Evolutionary conservation across 805 yeast species (phyloP).

Genomic region (Candida koratica): DNA sequence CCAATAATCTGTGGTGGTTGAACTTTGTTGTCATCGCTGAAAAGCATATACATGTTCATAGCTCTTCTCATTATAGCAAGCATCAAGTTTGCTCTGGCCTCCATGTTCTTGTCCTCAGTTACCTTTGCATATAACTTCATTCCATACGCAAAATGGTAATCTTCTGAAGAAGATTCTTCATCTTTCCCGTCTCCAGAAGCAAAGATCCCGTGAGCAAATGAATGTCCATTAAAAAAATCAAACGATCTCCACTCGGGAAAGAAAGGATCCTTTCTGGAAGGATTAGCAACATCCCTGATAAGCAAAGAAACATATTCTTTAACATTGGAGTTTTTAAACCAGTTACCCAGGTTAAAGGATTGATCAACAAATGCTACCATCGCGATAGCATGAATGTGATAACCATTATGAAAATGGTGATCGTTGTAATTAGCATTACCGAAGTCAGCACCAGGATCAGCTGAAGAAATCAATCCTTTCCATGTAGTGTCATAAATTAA

Average conservation of each 20-base stretch:
- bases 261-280: conserved; percentile 46
- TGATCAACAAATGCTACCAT: conserved; percentile 54
- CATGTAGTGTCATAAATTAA: conserved; percentile 27
- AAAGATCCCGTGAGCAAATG: conserved; percentile 73
- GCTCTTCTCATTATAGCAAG: conserved; percentile 55
- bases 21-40: conserved; percentile 47
- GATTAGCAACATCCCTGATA: conserved; percentile 66
- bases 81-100: conserved; percentile 54
- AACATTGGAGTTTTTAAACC: conserved; percentile 32
- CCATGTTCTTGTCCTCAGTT: conserved; percentile 49
- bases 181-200: conserved; percentile 73
- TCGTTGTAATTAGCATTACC: conserved; percentile 31
- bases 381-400: conserved; percentile 70
- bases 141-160: conserved; percentile 67
- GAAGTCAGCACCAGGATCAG: conserved; percentile 22
- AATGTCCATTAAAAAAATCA: conserved; percentile 76
- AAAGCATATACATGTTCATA: conserved; percentile 54
- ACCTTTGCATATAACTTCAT: conserved; percentile 63
- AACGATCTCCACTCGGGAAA: conserved; percentile 68
- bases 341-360: conserved; percentile 18
- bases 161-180: conserved; percentile 72
- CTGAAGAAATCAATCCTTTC: conserved; percentile 27
- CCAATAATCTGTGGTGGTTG: conserved; percentile 54
- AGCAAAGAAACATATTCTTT: conserved; percentile 53
- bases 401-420: conserved; percentile 38